Evolutionary conservation across 225 moss, liverwort and hornwort genomes (phyloP).

Genomic region (Pseudisothecium myosuroides): DNA sequence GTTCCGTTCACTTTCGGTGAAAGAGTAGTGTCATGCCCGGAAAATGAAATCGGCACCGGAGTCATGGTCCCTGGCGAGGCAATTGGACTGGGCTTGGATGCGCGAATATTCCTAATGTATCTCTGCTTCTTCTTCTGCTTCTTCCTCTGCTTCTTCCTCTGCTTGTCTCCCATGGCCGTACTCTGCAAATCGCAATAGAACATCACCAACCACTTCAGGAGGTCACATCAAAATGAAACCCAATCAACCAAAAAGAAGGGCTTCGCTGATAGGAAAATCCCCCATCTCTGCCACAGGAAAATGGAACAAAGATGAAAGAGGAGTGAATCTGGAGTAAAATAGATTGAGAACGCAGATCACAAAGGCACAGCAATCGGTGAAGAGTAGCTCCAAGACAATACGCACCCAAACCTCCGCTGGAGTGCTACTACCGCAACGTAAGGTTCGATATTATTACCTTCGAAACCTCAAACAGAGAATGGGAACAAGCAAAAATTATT

Average conservation of each 20-base stretch:
- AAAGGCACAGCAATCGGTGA: not conserved
- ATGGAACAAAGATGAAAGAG: not conserved
- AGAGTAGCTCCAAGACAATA: not conserved
- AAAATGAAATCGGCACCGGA: not conserved
- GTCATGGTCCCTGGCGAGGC: not conserved
- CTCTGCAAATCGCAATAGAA: not conserved
- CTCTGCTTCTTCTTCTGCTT: constrained; percentile 14
- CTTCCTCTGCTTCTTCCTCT: not conserved
- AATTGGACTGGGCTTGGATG: not conserved
- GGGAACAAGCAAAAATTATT: not conserved
- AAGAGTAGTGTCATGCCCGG: not conserved
- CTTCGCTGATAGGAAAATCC: too few species aligned
- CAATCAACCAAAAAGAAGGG: not conserved
- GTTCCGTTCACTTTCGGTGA: not conserved
- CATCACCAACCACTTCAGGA: not conserved
- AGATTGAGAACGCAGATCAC: not conserved
- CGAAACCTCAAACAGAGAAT: not conserved
- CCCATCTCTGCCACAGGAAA: not conserved
- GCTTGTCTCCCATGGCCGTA: constrained; percentile 10
- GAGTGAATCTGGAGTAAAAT: not conserved
- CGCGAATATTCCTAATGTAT: not conserved
- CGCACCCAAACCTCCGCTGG: not conserved
- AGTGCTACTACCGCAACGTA: not conserved
- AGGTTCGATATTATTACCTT: not conserved
- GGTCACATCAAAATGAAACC: not conserved